Conservation (phyloP, 192 early-diverging fungal species). For the Physocladia obscura region DNA sequence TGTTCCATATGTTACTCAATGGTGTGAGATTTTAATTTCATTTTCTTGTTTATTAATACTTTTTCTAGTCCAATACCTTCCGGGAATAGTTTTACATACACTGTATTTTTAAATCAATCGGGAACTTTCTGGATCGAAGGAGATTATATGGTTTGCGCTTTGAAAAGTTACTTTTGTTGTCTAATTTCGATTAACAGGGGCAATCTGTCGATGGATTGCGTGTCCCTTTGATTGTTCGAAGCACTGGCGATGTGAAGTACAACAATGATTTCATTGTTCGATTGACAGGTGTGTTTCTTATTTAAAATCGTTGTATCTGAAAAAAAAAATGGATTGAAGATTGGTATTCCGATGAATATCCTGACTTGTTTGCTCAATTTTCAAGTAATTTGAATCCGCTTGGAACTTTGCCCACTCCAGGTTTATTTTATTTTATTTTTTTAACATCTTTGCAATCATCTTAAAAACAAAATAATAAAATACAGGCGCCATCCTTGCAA, state of each 20-base stretch:
- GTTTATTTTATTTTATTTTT: not conserved
- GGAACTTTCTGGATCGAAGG: conserved; percentile 3
- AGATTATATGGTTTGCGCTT: not conserved
- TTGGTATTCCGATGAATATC: conserved; percentile 69
- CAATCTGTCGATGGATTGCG: conserved; percentile 1
- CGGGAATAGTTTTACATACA: not conserved
- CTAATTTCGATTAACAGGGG: not conserved
- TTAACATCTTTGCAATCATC: conserved; percentile 38
- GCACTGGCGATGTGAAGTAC: not conserved
- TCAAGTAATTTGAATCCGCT: conserved; percentile 62
- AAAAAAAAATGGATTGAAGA: conserved; percentile 31
- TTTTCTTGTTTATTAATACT: conserved; percentile 26
- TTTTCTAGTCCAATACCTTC: not conserved
- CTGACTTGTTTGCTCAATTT: conserved; percentile 52
- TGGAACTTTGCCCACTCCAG: conserved; percentile 62
- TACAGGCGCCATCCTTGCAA: conserved; percentile 64
- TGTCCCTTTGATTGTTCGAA: not conserved
- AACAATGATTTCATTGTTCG: not conserved
- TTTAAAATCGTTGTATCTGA: not conserved
- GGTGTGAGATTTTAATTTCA: too few relatives aligned
- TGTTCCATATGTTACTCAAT: not conserved
- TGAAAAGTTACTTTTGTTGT: not conserved
- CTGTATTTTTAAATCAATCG: not conserved
- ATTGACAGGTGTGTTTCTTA: not conserved
- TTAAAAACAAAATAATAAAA: conserved; percentile 45